Conservation (phyloP, 1,284 basidiomycete genomes). For the Xerocomus nothofagi region DNA sequence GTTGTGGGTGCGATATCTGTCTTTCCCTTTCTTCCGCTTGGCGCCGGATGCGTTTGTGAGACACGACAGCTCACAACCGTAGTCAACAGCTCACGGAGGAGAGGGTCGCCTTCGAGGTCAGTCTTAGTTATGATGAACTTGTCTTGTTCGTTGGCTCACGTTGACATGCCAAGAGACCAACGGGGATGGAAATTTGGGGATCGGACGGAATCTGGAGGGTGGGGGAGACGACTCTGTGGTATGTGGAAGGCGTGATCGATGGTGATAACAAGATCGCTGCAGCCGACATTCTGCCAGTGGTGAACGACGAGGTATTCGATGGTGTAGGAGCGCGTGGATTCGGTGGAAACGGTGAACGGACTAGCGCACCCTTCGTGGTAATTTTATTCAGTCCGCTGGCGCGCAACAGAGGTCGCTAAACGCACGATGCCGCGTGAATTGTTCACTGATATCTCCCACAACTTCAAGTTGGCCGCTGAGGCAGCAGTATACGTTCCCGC, state of each 20-base stretch:
- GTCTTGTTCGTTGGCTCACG: constrained; percentile 42
- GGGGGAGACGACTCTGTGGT: constrained; percentile 63
- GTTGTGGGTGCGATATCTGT: constrained; percentile 43
- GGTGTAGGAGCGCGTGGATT: neutral
- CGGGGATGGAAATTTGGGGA: constrained; percentile 53
- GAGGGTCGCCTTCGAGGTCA: constrained; percentile 57
- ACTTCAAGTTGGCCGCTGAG: neutral
- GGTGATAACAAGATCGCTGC: constrained; percentile 37
- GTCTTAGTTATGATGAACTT: constrained; percentile 9
- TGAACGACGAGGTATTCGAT: neutral
- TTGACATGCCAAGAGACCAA: constrained; percentile 73
- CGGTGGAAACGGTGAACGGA: too few species aligned
- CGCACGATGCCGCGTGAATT: neutral
- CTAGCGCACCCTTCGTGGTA: neutral
- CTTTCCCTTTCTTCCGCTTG: constrained; percentile 46
- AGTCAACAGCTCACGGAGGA: constrained; percentile 56
- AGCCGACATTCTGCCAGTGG: constrained; percentile 38
- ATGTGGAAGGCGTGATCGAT: constrained; percentile 48
- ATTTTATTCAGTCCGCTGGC: neutral
- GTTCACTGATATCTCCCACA: neutral
- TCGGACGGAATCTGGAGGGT: constrained; percentile 55
- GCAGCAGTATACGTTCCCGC: neutral
- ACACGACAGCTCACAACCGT: constrained; percentile 49
- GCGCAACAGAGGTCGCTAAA: neutral
- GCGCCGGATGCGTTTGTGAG: constrained; percentile 42